Base-by-base conservation (phyloP, 805 yeast genomes). In the Priceomyces haplophilus region DNA sequence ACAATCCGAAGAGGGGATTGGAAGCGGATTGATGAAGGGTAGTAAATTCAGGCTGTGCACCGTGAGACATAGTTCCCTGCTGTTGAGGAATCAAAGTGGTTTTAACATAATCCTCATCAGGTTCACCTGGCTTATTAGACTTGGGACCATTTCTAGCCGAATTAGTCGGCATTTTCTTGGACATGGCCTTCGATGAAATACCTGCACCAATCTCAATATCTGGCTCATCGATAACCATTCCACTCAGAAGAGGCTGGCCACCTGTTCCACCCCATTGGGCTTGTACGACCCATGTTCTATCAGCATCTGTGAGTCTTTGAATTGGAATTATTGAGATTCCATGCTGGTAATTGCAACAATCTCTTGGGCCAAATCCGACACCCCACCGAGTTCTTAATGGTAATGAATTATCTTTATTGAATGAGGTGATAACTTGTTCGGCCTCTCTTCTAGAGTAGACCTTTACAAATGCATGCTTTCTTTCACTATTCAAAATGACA, bases 251-350 rank as follows among this genome's bases (percentile, higher is more conserved):
- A 7, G 90, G 88, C 57, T 75, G 78, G 15, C 96, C 97, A 39
- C 91, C 95, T 34, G 97, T 85, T 54, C 99, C 99, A 51, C 99
- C 99, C 89, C 95, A 89, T 63, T 88, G 91, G 3, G 98, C 97
- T 44, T 76, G 70, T 27, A 80, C 85, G 10, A 88, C 79, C 99
- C 99, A 93, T 48, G 84, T 73, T 56, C 75, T 80, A 63, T 93
- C 99, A 16, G 97, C 96, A 46, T 93, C 99, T 0, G 99, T 93
- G 52, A 93, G 75, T 55, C 97, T 79, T 45, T 78, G 79, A 38
- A 93, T 68, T 12, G 98, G 97, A 47, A 93, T 88, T 29, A 89
- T 78, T 46, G 96, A 85, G 30, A 83, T 75, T 48, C 99, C 99
- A 44, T 83, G 83, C 58, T 83, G 90, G 65, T 93, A 93, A 65